These are phyloP conservation scores for Tuber melanosporum DNA, from an alignment of 495 filamentous ascomycete genomes.

Conservation along the genomic window DNA sequence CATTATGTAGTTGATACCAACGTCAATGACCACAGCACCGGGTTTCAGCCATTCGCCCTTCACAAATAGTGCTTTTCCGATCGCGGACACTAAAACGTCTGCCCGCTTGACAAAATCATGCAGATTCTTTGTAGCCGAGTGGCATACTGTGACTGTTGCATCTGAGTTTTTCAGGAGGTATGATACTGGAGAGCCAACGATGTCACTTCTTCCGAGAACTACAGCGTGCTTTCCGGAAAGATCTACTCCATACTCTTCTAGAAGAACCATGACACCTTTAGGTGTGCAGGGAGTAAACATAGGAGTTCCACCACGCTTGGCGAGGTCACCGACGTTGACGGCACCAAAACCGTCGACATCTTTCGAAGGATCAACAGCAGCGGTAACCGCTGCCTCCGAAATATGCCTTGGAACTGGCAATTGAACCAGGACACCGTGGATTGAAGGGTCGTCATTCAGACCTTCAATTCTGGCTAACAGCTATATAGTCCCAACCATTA, in stretches of 20 bases:
- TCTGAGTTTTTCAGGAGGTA: conserved; percentile 90
- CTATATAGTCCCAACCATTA: conserved; percentile 16
- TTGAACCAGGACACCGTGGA: conserved; percentile 93
- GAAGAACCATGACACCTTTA: conserved; percentile 89
- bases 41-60: conserved; percentile 94
- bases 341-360: conserved; percentile 97
- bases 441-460: conserved; percentile 77
- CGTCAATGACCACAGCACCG: conserved; percentile 91
- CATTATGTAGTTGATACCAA: conserved; percentile 94
- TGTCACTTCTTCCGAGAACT: conserved; percentile 89
- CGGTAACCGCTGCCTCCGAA: conserved; percentile 82
- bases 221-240: conserved; percentile 86
- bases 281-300: conserved; percentile 91
- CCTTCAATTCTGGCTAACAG: conserved; percentile 70
- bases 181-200: conserved; percentile 93
- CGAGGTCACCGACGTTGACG: conserved; percentile 87
- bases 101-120: conserved; percentile 69
- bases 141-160: conserved; percentile 93
- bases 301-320: conserved; percentile 83
- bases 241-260: conserved; percentile 75
- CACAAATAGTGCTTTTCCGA: conserved; percentile 78
- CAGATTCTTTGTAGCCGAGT: conserved; percentile 74
- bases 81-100: conserved; percentile 85
- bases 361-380: conserved; percentile 83
- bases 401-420: conserved; percentile 82